phyloP scores from a whole-genome alignment of 2,329 filamentous ascomycete genomes.

The Talaromyces sp. region DNA sequence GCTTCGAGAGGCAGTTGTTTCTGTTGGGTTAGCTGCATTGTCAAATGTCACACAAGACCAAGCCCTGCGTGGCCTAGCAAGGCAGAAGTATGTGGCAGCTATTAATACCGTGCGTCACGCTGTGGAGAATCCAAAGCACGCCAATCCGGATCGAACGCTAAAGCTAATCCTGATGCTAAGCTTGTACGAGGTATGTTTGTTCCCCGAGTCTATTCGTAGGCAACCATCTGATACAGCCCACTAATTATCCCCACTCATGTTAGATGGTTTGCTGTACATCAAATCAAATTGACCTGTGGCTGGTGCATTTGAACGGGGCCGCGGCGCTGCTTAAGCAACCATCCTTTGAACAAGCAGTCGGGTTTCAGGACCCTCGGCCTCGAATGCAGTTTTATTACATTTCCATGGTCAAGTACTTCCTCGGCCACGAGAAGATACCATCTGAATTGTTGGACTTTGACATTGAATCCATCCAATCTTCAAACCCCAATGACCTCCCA shows the following conservation, averaged over 20 bases:
- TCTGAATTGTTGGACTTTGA: constrained; percentile 19
- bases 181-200: constrained; percentile 24
- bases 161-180: constrained; percentile 26
- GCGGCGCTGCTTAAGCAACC: constrained; percentile 20
- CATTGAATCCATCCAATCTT: constrained; percentile 1
- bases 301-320: constrained; percentile 25
- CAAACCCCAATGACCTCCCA: constrained; percentile 7
- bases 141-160: constrained; percentile 17
- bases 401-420: constrained; percentile 23
- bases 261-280: constrained; percentile 26
- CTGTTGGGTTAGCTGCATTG: constrained; percentile 29
- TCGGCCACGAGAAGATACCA: constrained; percentile 9
- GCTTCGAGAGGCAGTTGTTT: constrained; percentile 24
- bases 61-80: constrained; percentile 15
- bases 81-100: constrained; percentile 24
- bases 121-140: constrained; percentile 16
- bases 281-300: constrained; percentile 19
- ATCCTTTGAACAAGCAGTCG: constrained; percentile 4
- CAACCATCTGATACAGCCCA: background rate
- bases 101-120: constrained; percentile 20
- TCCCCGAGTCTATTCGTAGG: too few species aligned
- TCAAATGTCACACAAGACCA: constrained; percentile 28
- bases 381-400: constrained; percentile 22
- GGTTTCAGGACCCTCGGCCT: constrained; percentile 5
- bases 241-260: background rate